Evolutionary conservation across 1,139 yeast species (phyloP), one percentile per base, ranked within the genome.

Genomic region (Arxiozyma slooffiae): DNA sequence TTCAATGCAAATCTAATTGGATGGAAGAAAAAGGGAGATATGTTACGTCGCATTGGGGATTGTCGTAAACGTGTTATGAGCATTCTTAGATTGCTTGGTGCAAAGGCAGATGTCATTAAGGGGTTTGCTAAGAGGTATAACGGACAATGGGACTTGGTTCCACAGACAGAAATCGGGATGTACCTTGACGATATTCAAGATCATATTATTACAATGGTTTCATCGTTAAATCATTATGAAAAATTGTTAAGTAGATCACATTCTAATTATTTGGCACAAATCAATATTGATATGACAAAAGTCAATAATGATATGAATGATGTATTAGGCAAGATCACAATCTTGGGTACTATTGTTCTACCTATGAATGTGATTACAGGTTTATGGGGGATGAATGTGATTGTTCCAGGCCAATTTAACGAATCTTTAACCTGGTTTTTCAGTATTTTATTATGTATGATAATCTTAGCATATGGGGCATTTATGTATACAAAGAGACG

Each of bases 231-330:
- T 63, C 98, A 92, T 67, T 92, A 88, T 67, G 98, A 92, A 62
- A 92, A 92, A 70, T 75, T 92, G 48, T 75, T 92, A 52, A 95
- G 97, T 1, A 75, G 98, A 52, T 85, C 94, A 47, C 98, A 92
- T 68, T 85, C 96, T 20, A 92, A 92, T 67, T 92, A 92, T 67
- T 75, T 92, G 62, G 98, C 98, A 1, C 98, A 92, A 64, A 85
- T 92, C 63, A 92, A 90, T 66, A 90, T 94, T 57, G 97, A 92
- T 65, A 89, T 90, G 97, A 92, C 97, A 7, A 82, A 84, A 66
- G 96, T 89, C n/a, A 92, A 90, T 68, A 92, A 92, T 62, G 97
- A 90, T 60, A 90, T 95, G 77, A 92, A 92, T 67, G 97, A 92
- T 63, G 96, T 90, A 4, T 77, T 92, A 62, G 96, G 97, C 3